Evolutionary conservation across 148 eudicot species (phyloP).

Genomic region (Rhododendron williamsianum): DNA sequence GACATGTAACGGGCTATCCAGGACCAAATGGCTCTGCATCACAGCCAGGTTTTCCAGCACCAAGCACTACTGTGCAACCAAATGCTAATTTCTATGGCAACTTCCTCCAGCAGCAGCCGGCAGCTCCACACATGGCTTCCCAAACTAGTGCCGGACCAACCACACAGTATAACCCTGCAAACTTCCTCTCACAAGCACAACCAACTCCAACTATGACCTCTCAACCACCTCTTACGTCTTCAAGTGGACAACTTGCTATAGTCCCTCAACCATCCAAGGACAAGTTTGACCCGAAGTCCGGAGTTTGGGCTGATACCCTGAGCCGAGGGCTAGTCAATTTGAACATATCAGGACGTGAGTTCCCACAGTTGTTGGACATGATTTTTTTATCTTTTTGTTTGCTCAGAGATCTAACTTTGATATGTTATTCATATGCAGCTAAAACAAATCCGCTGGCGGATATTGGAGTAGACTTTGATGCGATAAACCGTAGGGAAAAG

Average conservation of each 20-base stretch:
- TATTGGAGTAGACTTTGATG: conserved; percentile 89
- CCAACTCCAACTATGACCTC: conserved; percentile 23
- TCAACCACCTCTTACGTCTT: conserved; percentile 29
- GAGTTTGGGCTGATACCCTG: conserved; percentile 95
- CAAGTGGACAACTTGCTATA: conserved; percentile 45
- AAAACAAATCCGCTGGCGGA: conserved; percentile 78
- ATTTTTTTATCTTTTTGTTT: neutral
- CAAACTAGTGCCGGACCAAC: conserved; percentile 24
- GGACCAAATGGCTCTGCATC: conserved; percentile 3
- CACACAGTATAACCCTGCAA: conserved; percentile 25
- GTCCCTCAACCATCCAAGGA: conserved; percentile 59
- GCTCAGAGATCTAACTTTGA: conserved; percentile 2
- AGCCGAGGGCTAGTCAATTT: conserved; percentile 85
- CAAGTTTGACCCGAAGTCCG: conserved; percentile 83
- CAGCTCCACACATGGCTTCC: conserved; percentile 26
- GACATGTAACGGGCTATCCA: conserved; percentile 22
- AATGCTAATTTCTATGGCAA: conserved; percentile 23
- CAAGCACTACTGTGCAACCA: conserved; percentile 19
- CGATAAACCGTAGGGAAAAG: conserved; percentile 89
- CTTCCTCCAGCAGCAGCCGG: conserved; percentile 26
- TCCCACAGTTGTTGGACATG: neutral
- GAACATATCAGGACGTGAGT: conserved; percentile 93
- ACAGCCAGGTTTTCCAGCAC: conserved; percentile 23
- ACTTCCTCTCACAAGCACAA: conserved; percentile 33
- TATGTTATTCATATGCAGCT: conserved; percentile 45